A percentile compares a stretch with the other conserved stretches of the same genome.
phyloP scores from a whole-genome alignment of 2,329 filamentous ascomycete species.

The Aspergillus sp. region DNA sequence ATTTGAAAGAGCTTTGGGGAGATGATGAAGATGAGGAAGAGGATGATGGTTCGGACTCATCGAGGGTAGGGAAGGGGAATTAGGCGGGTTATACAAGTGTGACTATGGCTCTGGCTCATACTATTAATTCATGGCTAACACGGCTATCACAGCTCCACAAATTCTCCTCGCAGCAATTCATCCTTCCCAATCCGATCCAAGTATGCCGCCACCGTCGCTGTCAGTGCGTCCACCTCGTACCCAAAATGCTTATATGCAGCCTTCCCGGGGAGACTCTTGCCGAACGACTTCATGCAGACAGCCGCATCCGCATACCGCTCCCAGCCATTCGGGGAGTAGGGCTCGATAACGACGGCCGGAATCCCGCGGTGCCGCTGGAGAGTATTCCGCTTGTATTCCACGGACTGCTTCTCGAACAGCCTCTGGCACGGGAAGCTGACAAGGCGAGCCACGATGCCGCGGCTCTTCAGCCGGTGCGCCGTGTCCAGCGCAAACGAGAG shows the following conservation, averaged over 20 bases:
- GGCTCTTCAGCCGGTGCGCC: constrained; percentile 32
- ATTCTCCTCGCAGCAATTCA: constrained; percentile 4
- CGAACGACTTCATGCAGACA: constrained; percentile 1
- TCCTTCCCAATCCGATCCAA: constrained; percentile 3
- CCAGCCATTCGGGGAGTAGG: constrained; percentile 43
- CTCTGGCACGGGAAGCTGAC: constrained; percentile 44
- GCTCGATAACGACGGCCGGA: constrained; percentile 41
- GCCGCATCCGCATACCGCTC: constrained; percentile 41
- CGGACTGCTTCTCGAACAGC: constrained; percentile 40
- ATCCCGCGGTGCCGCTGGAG: constrained; percentile 31
- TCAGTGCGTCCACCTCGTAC: constrained; percentile 8
- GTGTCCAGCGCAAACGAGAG: constrained; percentile 39
- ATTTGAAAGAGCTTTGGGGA: constrained; percentile 45
- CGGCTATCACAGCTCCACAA: constrained; percentile 6
- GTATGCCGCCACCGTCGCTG: constrained; percentile 4
- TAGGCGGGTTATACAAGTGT: too few relatives aligned
- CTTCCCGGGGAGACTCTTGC: constrained; percentile 9
- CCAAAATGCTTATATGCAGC: constrained; percentile 19
- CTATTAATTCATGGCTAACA: too few relatives aligned
- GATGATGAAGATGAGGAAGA: too few relatives aligned
- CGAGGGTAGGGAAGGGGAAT: too few relatives aligned
- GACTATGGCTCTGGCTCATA: too few relatives aligned
- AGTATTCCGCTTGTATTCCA: constrained; percentile 37
- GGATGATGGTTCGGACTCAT: too few relatives aligned
- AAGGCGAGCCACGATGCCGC: constrained; percentile 35